Base-by-base conservation (phyloP, 495 filamentous ascomycete genomes). In the Trichoderma virens region DNA sequence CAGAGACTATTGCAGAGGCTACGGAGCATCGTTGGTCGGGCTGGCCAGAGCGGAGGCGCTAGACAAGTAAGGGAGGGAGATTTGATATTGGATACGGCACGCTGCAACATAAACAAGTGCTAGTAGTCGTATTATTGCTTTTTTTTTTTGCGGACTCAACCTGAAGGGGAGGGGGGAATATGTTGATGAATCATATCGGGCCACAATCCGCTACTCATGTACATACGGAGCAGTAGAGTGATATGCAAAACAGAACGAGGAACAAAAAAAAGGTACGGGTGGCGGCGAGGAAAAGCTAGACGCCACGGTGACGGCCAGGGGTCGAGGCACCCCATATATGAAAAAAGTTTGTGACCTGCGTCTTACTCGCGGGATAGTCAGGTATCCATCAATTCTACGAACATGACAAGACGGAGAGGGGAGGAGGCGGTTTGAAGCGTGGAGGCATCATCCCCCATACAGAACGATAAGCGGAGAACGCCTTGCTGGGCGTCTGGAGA, bases 231-330 rank as follows among this genome's bases (percentile, higher is more conserved):
- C n/a, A n/a, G n/a, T n/a, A n/a, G n/a, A n/a, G n/a, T n/a, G n/a
- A n/a, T n/a, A n/a, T n/a, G n/a, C n/a, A n/a, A n/a, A n/a, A n/a
- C n/a, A 27, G 2, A 56, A 20, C 11, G 25, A 1, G 30, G 9
- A 28, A n/a, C 2, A 30, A 56, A 28, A 56, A 56, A 56, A 56
- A 56, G 51, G 51, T 56, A 56, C 51, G 8, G 51, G 51, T 30
- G 51, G 51, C 23, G 25, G 25, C 8, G 25, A 56, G 9, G 23
- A 11, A 56, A 56, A 56, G 51, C 27, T 56, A 28, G 51, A 30
- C 51, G 51, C 51, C 51, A 56, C 51, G 51, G 28, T 8, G 43
- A 25, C 51, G 27, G 51, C 25, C 28, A 8, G 3, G 51, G 23
- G 11, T 13, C 23, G n/a, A 7, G 51, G 16, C 8, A 27, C 43